Percentiles rank a stretch among this genome's conserved stretches.
These are phyloP conservation scores for Mediolabrus comicus DNA, from an alignment of 108 stramenopile genomes.

Conservation along the genomic window DNA sequence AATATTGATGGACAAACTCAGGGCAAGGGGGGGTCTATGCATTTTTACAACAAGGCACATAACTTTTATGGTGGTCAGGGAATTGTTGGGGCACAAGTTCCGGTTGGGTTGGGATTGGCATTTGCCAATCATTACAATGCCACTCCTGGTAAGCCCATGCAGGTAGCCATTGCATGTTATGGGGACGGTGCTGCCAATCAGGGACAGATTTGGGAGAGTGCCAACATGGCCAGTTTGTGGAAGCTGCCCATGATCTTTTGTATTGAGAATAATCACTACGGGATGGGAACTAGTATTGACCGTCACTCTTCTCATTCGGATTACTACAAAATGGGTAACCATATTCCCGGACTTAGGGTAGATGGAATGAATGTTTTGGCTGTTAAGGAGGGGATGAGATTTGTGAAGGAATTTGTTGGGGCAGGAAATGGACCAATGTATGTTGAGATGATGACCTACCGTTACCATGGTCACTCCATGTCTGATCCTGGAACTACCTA, in stretches of 20 bases:
- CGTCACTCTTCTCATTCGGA: constrained; percentile 92
- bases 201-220: constrained; percentile 99
- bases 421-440: constrained; percentile 98
- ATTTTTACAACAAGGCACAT: constrained; percentile 98
- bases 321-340: constrained; percentile 99
- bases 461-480: constrained; percentile 99
- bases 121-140: constrained; percentile 98
- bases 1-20: constrained; percentile 68
- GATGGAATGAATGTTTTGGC: constrained; percentile 99
- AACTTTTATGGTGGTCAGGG: constrained; percentile 99
- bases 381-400: constrained; percentile 94
- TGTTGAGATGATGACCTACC: constrained; percentile 98
- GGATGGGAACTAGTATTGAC: constrained; percentile 99
- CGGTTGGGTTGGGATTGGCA: constrained; percentile 96
- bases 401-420: constrained; percentile 93
- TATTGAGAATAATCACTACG: constrained; percentile 99
- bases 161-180: constrained; percentile 96
- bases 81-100: constrained; percentile 99
- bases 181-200: constrained; percentile 99
- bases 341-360: constrained; percentile 95
- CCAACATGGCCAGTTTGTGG: constrained; percentile 95
- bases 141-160: constrained; percentile 89
- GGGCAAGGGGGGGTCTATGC: constrained; percentile 99
- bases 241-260: constrained; percentile 98
- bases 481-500: constrained; percentile 99